Evolutionary conservation across 1,284 basidiomycete species (phyloP), one percentile per base, ranked within the genome.

Genomic region (Hypsizygus ulmarius): DNA sequence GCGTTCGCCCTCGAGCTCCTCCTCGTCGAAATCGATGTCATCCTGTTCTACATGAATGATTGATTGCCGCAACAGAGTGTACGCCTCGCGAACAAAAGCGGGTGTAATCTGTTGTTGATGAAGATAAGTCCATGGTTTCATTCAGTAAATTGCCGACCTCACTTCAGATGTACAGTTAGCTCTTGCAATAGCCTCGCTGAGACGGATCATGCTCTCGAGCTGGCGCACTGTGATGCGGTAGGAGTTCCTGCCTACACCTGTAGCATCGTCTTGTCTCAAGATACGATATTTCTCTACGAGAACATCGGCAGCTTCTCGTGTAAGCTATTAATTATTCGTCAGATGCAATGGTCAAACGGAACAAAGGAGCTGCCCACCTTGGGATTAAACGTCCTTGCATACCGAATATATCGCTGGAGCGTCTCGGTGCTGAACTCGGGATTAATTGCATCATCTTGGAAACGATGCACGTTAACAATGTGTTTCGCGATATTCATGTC

Each of bases 11-110:
- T 79, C 78, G 1, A 81, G 74, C 45, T 94, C 93, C 62, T 97
- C 94, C 54, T 97, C 93, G 62, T 98, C 96, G 62, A 99, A 92
- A 64, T 95, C 93, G 62, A 99, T 89, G 60, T 99, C 96, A 63
- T 99, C 97, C 69, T 98, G 94, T 66, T 99, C 97, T 55, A 99
- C 96, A 62, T 99, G 97, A 60, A 99, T 98, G 70, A 99, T 99
- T 2, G 95, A 98, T 67, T 98, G 94, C 30, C 91, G 84, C 15
- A 99, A 75, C 10, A 99, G 84, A 21, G 83, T 86, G 70, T 93
- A 98, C 1, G 97, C 96, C 70, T 99, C 97, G 25, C 92, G 83
- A 12, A 99, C 97, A 64, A 97, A 97, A 1, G 81, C 86, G 0
- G 95, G 94, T 0, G 82, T 89, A 57, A 97, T 97, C 87, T 93